These are phyloP conservation scores for Hypomontagnella monticulosa DNA, from an alignment of 495 filamentous ascomycete genomes.

Conservation along the genomic window DNA sequence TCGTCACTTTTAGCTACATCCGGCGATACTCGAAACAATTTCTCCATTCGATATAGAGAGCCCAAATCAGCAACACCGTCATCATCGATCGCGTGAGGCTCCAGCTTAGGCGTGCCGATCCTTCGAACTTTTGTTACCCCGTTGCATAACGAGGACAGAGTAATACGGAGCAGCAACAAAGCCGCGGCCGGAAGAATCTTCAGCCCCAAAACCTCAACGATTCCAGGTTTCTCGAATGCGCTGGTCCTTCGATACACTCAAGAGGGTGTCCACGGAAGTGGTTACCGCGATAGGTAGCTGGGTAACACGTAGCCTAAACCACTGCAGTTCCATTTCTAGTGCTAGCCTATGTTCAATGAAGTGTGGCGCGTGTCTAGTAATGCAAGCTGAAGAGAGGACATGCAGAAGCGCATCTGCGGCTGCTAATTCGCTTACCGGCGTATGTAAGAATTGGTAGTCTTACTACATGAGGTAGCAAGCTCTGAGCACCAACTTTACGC, in stretches of 20 bases:
- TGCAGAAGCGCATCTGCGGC: slow-evolving; percentile 8
- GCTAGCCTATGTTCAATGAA: slow-evolving; percentile 16
- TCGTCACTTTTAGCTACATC: slow-evolving; percentile 5
- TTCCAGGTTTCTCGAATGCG: slow-evolving; percentile 2
- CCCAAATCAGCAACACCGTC: background rate
- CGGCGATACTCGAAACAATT: background rate
- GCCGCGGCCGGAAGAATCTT: slow-evolving; percentile 2
- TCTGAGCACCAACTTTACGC: slow-evolving; percentile 17
- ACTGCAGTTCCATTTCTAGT: slow-evolving; percentile 8
- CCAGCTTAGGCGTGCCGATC: slow-evolving; percentile 3
- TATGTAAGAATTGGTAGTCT: slow-evolving; percentile 28
- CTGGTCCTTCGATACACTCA: slow-evolving; percentile 13
- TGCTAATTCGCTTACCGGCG: slow-evolving; percentile 7
- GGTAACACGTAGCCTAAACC: slow-evolving; percentile 22
- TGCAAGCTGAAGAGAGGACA: slow-evolving; percentile 14
- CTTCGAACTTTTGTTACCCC: slow-evolving; percentile 3
- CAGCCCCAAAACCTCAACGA: slow-evolving; percentile 19
- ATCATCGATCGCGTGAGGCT: slow-evolving; percentile 9
- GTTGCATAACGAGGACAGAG: background rate
- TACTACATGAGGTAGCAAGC: slow-evolving; percentile 32
- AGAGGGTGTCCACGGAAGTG: slow-evolving; percentile 26
- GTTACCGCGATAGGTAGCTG: slow-evolving; percentile 36
- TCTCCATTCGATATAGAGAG: background rate
- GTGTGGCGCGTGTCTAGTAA: slow-evolving; percentile 27
- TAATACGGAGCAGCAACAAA: slow-evolving; percentile 10